Evolutionary conservation across 2,329 filamentous ascomycete species (phyloP), one percentile per base, ranked within the genome.

Genomic region (Aureobasidium musti): DNA sequence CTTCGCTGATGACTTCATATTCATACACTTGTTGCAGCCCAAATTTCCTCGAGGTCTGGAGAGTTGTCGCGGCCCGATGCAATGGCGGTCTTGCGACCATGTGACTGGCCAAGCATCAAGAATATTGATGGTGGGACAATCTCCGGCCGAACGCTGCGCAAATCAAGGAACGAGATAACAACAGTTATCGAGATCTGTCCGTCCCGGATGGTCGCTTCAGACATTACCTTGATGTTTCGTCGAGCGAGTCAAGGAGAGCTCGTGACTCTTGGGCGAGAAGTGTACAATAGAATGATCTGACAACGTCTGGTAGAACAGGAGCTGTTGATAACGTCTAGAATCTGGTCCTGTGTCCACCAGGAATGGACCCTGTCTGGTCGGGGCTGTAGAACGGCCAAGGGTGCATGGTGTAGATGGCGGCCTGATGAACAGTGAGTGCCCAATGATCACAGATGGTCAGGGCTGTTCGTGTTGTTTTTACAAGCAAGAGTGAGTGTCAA

Each of bases 121-220:
- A 47, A 7, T 26, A 28, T 47, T 5, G 17, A 41, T n/a, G 59
- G 43, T 52, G 43, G 59, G 17, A 26, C 59, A 52, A 39, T 63
- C 45, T 63, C 59, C 45, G 59, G 23, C 41, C 37, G 19, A 6
- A 45, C 35, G 45, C 30, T 52, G 10, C 21, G 14, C 21, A 50
- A 52, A 63, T 41, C 43, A 63, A 63, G 59, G 45, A 50, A 63
- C 59, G 37, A 50, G 59, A 50, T 63, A 52, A 13, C 59, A 50
- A 63, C 45, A 41, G 59, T 41, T 30, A 52, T 52, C 59, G 45
- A 52, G 30, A 52, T 52, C 33, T 37, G 28, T 23, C 30, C 26
- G 43, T 28, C 21, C 19, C 14, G 21, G 4, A 59, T 59, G 54
- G 11, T 45, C 47, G 30, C 41, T 33, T 21, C 41, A 49, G 43